Conservation (phyloP, 345 rosid species). For the Anacardium occidentale region DNA sequence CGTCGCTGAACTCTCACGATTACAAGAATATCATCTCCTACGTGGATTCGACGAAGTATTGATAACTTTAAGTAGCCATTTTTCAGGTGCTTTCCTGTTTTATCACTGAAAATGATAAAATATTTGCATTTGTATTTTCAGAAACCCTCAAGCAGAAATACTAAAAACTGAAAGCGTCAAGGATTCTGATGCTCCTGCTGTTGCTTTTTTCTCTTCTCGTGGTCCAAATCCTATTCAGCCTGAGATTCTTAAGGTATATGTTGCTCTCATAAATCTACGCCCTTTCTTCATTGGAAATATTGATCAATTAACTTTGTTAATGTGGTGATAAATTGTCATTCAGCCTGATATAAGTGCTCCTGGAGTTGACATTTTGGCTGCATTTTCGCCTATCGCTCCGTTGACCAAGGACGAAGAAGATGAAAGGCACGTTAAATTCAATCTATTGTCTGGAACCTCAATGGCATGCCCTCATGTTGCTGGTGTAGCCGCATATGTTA, state of each 20-base stretch:
- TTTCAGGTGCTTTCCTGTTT: background rate
- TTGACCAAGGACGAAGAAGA: slow-evolving; percentile 18
- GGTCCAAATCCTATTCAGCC: slow-evolving; percentile 33
- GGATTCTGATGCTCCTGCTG: slow-evolving; percentile 35
- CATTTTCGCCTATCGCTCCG: slow-evolving; percentile 30
- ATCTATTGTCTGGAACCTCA: slow-evolving; percentile 52
- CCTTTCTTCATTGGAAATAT: background rate
- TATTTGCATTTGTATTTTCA: background rate
- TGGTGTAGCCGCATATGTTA: slow-evolving; percentile 43
- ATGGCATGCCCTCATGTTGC: slow-evolving; percentile 61
- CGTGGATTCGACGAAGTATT: slow-evolving; percentile 34
- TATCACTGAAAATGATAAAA: background rate
- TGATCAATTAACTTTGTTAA: background rate
- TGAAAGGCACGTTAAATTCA: slow-evolving; percentile 26
- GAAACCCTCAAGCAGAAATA: slow-evolving; percentile 20
- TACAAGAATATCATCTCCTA: slow-evolving; percentile 25
- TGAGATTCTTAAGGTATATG: slow-evolving; percentile 28
- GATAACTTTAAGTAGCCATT: background rate
- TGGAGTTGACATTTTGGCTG: slow-evolving; percentile 47
- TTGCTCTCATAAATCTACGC: background rate
- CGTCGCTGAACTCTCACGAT: slow-evolving; percentile 1
- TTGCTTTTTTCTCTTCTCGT: slow-evolving; percentile 38
- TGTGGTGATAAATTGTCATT: slow-evolving; percentile 8
- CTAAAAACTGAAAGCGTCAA: slow-evolving; percentile 29
- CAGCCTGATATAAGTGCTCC: slow-evolving; percentile 55